Evolutionary conservation across 768 basidiomycete species (phyloP).

Genomic region (Tricholoma bakamatsutake): DNA sequence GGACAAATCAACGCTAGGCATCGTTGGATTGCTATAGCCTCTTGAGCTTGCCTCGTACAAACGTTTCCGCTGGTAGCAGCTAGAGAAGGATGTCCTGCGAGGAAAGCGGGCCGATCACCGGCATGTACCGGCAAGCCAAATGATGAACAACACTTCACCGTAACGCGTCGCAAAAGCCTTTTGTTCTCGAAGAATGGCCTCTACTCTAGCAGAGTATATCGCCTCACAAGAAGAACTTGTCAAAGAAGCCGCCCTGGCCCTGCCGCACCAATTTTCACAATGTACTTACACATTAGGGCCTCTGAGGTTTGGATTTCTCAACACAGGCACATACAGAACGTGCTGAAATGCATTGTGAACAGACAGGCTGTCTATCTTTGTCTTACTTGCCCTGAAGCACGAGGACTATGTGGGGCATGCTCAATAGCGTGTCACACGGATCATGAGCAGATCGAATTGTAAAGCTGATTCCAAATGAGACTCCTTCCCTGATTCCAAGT

Average conservation of each 20-base stretch:
- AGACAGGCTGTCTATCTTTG: conserved; percentile 84
- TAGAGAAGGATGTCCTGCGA: too few species aligned
- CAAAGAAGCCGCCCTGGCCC: conserved; percentile 47
- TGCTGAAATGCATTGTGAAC: conserved; percentile 9
- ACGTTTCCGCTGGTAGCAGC: not conserved
- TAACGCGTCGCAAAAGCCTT: not conserved
- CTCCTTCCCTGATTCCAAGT: conserved; percentile 5
- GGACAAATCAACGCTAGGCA: conserved; percentile 6
- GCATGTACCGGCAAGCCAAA: too few species aligned
- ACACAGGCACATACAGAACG: conserved; percentile 1
- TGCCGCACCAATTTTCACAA: conserved; percentile 60
- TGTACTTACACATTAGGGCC: conserved; percentile 59
- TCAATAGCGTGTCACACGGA: conserved; percentile 83
- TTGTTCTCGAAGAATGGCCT: conserved; percentile 17
- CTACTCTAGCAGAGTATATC: conserved; percentile 40
- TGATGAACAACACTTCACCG: too few species aligned
- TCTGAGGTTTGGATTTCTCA: conserved; percentile 33
- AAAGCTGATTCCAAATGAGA: conserved; percentile 12
- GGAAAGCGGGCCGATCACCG: too few species aligned
- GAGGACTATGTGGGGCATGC: conserved; percentile 78
- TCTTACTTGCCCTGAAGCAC: conserved; percentile 58
- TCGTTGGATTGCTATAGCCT: not conserved
- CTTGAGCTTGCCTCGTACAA: not conserved
- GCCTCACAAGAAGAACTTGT: conserved; percentile 44
- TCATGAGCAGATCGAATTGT: conserved; percentile 82